Evolutionary conservation across 192 early-diverging fungal genomes (phyloP), one percentile per base, ranked within the genome.

Genomic region (Cetraspora pellucida): DNA sequence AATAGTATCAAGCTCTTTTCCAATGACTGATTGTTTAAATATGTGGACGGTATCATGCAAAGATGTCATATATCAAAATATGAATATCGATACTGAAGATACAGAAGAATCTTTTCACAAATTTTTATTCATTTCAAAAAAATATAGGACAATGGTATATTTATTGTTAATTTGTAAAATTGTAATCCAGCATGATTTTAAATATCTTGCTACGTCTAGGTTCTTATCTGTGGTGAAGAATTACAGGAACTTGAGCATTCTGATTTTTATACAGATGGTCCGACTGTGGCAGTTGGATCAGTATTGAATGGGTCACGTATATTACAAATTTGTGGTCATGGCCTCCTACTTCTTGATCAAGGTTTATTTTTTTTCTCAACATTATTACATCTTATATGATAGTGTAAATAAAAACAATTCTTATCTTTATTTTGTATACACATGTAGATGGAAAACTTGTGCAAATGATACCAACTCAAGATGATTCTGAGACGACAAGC

Each of bases 161-260:
- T 46, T 14, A 55, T n/a, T 23, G 46, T 21, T 43, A 31, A 23
- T 77, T 72, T 37, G 11, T 7, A 6, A 65, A 30, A 52, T 25
- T 21, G 43, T 3, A 21, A 49, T 58, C 37, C 31, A 72, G 63
- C 23, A 49, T 21, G 27, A 14, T 19, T 28, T 7, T 31, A 10
- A 9, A 5, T 70, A n/a, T 83, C 11, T 14, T 30, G 25, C 2
- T 31, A 11, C 25, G 2, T 31, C 66, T 73, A 93, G 92, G 91
- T 97, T 21, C 83, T 99, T 67, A 81, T 84, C 27, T 90, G 92
- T 2, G 95, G 94, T 63, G 91, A 95, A 37, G 95, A 97, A 64
- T 80, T 98, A 37, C 82, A 87, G 25, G 92, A 98, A 83, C 78
- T 96, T 61, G 89, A 90, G 21, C 85, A 87, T 31, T 87, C 86